Percentiles rank a stretch among this genome's conserved stretches.
Conservation (phyloP, 768 basidiomycete genomes). For the Daedaleopsis sinensis region DNA sequence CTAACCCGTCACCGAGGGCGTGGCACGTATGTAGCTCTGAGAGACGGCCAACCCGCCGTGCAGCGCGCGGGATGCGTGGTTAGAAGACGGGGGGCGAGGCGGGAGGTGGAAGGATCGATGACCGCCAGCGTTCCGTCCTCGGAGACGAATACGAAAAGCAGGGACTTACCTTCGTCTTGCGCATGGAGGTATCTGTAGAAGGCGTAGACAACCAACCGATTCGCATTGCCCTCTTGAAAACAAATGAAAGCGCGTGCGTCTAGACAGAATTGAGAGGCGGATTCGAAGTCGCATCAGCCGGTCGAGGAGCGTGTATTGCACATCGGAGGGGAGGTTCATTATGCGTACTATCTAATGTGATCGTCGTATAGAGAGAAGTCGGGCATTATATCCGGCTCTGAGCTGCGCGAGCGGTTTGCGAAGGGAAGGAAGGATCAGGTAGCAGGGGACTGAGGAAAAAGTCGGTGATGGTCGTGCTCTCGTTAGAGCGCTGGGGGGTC, state of each 20-base stretch:
- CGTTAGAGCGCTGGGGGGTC: constrained; percentile 70
- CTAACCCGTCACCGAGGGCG: too few relatives aligned
- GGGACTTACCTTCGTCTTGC: constrained; percentile 44
- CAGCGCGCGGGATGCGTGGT: too few relatives aligned
- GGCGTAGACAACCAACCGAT: constrained; percentile 63
- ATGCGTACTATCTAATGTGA: neutral
- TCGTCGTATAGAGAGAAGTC: neutral
- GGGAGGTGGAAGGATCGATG: too few relatives aligned
- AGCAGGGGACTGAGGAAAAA: constrained; percentile 35
- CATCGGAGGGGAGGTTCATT: neutral
- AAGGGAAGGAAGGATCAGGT: neutral
- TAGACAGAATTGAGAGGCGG: constrained; percentile 28
- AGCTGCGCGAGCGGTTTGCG: neutral
- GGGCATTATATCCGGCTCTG: neutral
- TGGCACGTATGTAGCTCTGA: too few relatives aligned
- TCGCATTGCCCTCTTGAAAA: constrained; percentile 70
- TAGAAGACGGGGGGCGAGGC: too few relatives aligned
- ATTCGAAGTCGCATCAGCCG: neutral
- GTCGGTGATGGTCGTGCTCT: constrained; percentile 79
- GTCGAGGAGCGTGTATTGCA: neutral
- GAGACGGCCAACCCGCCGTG: too few relatives aligned
- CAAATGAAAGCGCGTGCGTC: constrained; percentile 70
- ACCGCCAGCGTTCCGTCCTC: too few relatives aligned
- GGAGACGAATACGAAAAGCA: neutral
- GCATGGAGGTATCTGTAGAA: constrained; percentile 80